phyloP scores from a whole-genome alignment of 202 grass and related monocot genomes.

The Schoenoplectus triqueter region DNA sequence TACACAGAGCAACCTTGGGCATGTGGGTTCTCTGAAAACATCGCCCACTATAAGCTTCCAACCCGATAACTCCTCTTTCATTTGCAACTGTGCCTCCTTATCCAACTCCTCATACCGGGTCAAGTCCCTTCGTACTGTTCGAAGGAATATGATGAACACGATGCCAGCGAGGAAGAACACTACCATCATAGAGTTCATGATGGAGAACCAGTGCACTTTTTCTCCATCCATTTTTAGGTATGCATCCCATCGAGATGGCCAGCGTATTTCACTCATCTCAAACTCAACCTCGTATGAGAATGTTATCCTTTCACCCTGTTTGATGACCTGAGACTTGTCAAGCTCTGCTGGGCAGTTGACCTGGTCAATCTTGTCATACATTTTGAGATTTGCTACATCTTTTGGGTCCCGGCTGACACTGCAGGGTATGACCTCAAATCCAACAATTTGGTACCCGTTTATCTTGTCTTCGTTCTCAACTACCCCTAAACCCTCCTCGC shows the following conservation, averaged over 20 bases:
- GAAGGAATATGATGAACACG: constrained; percentile 66
- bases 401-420: constrained; percentile 54
- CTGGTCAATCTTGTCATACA: constrained; percentile 50
- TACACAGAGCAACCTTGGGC: constrained; percentile 62
- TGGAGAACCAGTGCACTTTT: constrained; percentile 77
- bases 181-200: constrained; percentile 78
- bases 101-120: constrained; percentile 66
- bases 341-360: constrained; percentile 52
- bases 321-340: constrained; percentile 57
- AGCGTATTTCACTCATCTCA: constrained; percentile 64
- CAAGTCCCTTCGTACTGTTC: constrained; percentile 67
- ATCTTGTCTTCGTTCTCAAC: constrained; percentile 52
- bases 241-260: constrained; percentile 71
- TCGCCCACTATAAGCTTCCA: constrained; percentile 78
- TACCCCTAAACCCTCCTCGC: constrained; percentile 73
- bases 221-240: constrained; percentile 68
- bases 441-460: constrained; percentile 67
- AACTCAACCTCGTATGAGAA: constrained; percentile 73
- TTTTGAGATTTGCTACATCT: constrained; percentile 48
- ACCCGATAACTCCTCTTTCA: constrained; percentile 74
- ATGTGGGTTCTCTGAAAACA: constrained; percentile 83
- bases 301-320: constrained; percentile 55
- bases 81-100: constrained; percentile 64
- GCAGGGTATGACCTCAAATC: constrained; percentile 70
- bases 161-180: constrained; percentile 73